A percentile compares a stretch with the other conserved stretches of the same genome.
These are phyloP conservation scores for Pelargonium australe DNA, from an alignment of 441 rosid species.

Conservation along the genomic window DNA sequence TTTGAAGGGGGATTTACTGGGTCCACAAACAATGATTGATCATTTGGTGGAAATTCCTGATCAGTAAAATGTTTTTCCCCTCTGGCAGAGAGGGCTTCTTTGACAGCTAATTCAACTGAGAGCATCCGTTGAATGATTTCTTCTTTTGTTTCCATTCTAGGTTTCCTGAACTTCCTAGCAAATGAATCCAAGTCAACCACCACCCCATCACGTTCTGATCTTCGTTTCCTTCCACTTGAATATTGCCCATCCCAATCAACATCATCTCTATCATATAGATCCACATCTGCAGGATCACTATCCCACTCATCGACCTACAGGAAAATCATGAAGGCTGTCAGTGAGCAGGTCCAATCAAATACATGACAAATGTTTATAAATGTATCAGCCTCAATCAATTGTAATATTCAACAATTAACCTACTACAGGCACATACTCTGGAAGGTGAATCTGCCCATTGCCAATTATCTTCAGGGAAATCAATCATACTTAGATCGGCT, in stretches of 20 bases:
- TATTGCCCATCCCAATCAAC: slow-evolving; percentile 99
- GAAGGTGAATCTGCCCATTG: slow-evolving; percentile 99
- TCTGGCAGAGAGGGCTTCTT: slow-evolving; percentile 86
- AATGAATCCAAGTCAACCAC: slow-evolving; percentile 79
- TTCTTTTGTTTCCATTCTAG: slow-evolving; percentile 92
- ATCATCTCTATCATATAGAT: slow-evolving; percentile 96
- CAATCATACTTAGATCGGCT: slow-evolving; percentile 68
- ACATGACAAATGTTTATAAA: slow-evolving; percentile 1
- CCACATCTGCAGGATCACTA: slow-evolving; percentile 98
- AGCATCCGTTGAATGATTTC: slow-evolving; percentile 97
- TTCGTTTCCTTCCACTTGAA: slow-evolving; percentile 97
- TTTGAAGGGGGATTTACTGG: slow-evolving; percentile 75
- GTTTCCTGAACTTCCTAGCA: slow-evolving; percentile 87
- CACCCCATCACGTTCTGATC: slow-evolving; percentile 76
- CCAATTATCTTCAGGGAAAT: slow-evolving; percentile 91
- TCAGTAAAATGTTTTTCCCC: slow-evolving; percentile 89
- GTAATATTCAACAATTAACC: slow-evolving; percentile 6
- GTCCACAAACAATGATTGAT: slow-evolving; percentile 84
- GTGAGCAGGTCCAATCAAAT: slow-evolving; percentile 22
- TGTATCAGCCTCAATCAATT: slow-evolving; percentile 17
- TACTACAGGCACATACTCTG: slow-evolving; percentile 50
- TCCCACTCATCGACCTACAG: slow-evolving; percentile 97
- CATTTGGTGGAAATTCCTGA: slow-evolving; percentile 97
- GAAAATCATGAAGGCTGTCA: slow-evolving; percentile 26
- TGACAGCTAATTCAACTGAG: slow-evolving; percentile 95